A percentile compares a stretch with the other conserved stretches of the same genome.
Conservation (phyloP, 305 asterid species). For the Fraxinus platypoda region DNA sequence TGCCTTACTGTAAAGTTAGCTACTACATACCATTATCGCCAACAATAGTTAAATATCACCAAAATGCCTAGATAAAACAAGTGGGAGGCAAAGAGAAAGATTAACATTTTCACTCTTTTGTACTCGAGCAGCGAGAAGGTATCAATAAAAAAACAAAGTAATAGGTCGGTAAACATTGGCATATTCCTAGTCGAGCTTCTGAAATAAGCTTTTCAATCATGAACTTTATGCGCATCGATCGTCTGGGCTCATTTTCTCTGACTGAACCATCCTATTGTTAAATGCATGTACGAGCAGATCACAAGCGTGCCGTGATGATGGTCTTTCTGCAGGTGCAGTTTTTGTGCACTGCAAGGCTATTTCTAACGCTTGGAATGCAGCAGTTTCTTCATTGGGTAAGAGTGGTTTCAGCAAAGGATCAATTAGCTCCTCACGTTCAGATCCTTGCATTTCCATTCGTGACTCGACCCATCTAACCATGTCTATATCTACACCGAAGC, state of each 20-base stretch:
- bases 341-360: slow-evolving; percentile 83
- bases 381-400: slow-evolving; percentile 57
- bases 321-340: slow-evolving; percentile 81
- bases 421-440: slow-evolving; percentile 48
- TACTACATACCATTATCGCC: background rate
- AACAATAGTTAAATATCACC: background rate
- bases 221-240: slow-evolving; percentile 22
- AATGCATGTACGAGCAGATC: slow-evolving; percentile 53
- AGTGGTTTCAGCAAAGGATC: slow-evolving; percentile 71
- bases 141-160: background rate
- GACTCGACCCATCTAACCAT: slow-evolving; percentile 91
- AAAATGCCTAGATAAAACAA: background rate
- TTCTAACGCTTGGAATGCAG: slow-evolving; percentile 62
- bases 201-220: background rate
- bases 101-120: background rate
- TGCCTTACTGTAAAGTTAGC: background rate
- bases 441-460: slow-evolving; percentile 41
- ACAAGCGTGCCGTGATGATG: slow-evolving; percentile 69
- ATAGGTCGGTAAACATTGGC: background rate
- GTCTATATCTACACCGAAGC: slow-evolving; percentile 64
- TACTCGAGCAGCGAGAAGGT: background rate
- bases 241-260: slow-evolving; percentile 53
- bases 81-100: background rate
- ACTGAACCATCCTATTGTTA: slow-evolving; percentile 46
- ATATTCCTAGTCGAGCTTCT: background rate